These are phyloP conservation scores for Yarrowia sp. DNA, from an alignment of 805 yeast species.

Conservation along the genomic window DNA sequence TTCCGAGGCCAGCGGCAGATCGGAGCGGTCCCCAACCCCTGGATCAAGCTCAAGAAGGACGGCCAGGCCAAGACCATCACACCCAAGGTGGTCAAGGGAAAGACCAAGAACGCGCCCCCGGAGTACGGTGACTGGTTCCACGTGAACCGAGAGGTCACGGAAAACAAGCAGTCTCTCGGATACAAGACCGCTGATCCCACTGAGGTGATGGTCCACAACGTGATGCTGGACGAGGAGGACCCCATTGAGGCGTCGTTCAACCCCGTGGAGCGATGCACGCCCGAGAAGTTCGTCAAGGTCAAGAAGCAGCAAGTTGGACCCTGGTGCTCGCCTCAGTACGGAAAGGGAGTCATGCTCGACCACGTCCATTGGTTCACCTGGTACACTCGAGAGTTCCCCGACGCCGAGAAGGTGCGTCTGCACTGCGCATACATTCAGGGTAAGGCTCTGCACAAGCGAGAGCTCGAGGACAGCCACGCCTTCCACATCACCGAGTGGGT, in stretches of 20 bases:
- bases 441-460: slow-evolving; percentile 61
- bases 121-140: slow-evolving; percentile 79
- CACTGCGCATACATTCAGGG: slow-evolving; percentile 74
- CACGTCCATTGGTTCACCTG: slow-evolving; percentile 78
- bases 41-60: slow-evolving; percentile 78
- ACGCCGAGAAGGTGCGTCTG: slow-evolving; percentile 64
- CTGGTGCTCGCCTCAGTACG: slow-evolving; percentile 82
- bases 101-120: slow-evolving; percentile 69
- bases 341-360: slow-evolving; percentile 62
- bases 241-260: slow-evolving; percentile 69
- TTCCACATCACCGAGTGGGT: slow-evolving; percentile 81
- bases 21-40: slow-evolving; percentile 69
- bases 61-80: slow-evolving; percentile 81
- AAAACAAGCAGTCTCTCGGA: slow-evolving; percentile 67
- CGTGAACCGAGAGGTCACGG: slow-evolving; percentile 64
- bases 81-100: slow-evolving; percentile 72
- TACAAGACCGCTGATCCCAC: slow-evolving; percentile 35
- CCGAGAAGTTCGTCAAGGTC: slow-evolving; percentile 74
- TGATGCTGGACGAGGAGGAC: slow-evolving; percentile 66
- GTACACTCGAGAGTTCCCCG: slow-evolving; percentile 70
- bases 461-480: slow-evolving; percentile 50
- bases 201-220: slow-evolving; percentile 55
- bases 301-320: slow-evolving; percentile 68
- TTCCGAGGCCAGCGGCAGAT: slow-evolving; percentile 60
- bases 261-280: slow-evolving; percentile 86